Evolutionary conservation across 2,329 filamentous ascomycete species (phyloP).

Genomic region (Scedosporium minutisporum): DNA sequence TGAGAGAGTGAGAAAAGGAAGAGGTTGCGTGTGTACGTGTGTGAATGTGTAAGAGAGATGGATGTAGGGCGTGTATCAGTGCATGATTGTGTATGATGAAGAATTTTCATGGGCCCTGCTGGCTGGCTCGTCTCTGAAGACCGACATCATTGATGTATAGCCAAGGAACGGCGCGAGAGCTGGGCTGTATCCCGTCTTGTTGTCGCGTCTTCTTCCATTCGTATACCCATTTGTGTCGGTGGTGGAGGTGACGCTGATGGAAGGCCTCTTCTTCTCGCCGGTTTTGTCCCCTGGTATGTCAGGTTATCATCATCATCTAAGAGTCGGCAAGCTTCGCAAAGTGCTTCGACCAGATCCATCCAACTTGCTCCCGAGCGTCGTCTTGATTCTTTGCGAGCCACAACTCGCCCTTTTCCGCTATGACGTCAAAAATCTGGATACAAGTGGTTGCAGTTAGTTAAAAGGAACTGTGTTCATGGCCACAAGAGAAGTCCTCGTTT

Average conservation of each 20-base stretch:
- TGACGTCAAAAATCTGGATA: constrained; percentile 69
- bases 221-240: no score
- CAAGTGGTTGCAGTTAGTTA: constrained; percentile 3
- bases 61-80: no score
- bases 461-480: not conserved
- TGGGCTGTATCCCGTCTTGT: no score
- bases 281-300: not conserved
- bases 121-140: no score
- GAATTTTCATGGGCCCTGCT: no score
- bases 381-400: constrained; percentile 98
- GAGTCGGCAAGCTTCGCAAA: constrained; percentile 62
- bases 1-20: not conserved
- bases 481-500: no score
- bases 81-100: no score
- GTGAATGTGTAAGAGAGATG: not conserved
- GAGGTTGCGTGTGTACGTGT: not conserved
- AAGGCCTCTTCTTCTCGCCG: not conserved
- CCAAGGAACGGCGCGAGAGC: no score
- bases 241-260: no score
- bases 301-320: constrained; percentile 11
- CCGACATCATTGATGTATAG: no score
- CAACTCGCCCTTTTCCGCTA: constrained; percentile 92
- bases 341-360: constrained; percentile 99
- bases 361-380: constrained; percentile 66
- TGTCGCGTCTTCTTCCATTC: no score